Evolutionary conservation across 257 asterid genomes (phyloP), one percentile per base, ranked within the genome.

Genomic region (Jacaranda mimosifolia): DNA sequence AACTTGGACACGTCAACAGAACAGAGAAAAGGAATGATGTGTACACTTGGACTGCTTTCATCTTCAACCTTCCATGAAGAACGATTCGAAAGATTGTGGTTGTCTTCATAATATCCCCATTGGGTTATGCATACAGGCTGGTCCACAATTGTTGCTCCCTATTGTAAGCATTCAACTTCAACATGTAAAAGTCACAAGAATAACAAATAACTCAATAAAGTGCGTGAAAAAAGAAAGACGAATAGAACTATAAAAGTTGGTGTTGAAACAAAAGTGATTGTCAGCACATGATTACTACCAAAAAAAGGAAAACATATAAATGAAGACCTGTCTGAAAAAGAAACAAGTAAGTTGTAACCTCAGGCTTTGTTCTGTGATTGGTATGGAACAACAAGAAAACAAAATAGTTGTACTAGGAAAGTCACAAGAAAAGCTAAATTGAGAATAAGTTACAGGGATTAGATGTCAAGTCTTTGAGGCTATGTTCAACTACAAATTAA

Each of bases 141-240:
- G 83, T 90, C 97, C 81, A 86, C 79, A 63, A 94, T 85, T 56
- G 93, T 81, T 12, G 94, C 92, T 77, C 97, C 98, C 98, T 94
- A 67, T 75, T 52, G 65, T 52, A 18, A 81, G 64, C 62, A 73
- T 77, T 42, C 78, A 38, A 63, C 70, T 63, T 10, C 63, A 64
- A 60, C 39, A 51, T 14, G 51, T 52, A 59, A 39, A 57, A 63
- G 10, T 32, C 42, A 46, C 5, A 19, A 52, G 55, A 15, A 49
- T 42, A 65, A 35, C 5, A 57, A 18, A 76, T 42, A 45, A 55
- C 26, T 17, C 40, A 69, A 70, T 4, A 55, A 77, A 57, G 26
- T 12, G 43, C 19, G 51, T 6, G 35, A 35, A 45, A 36, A 36
- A 4, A 13, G 9, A 21, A 7, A 62, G 14, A 60, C 77, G 56